Base-by-base conservation (phyloP, 2,329 filamentous ascomycete species). In the Pseudocercospora fuligena region DNA sequence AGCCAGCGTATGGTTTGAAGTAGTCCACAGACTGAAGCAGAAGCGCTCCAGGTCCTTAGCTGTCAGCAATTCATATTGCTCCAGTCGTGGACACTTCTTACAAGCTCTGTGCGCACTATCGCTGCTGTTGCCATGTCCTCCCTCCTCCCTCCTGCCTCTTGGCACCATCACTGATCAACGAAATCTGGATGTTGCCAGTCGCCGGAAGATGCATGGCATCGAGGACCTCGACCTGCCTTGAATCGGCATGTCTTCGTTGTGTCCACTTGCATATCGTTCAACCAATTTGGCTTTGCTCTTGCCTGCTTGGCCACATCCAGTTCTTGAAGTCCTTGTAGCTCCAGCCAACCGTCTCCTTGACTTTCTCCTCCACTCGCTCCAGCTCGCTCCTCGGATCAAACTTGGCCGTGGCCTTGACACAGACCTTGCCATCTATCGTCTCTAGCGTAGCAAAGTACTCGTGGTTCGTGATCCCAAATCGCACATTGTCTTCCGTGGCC, bases 381-480 rank as follows among this genome's bases (percentile, higher is more conserved):
- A 71, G 25, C 23, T 65, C 64, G 25, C 66, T 69, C 14, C 70
- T 69, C 7, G 72, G 66, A 47, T 64, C 70, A 57, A 78, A 76
- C 51, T 68, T 73, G 21, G 72, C 73, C 56, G 74, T 74, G 25
- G 87, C 88, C 73, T 86, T 84, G 0, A 89, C 88, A 72, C 83
- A 88, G 9, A 88, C 75, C 33, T 23, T 83, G 79, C 19, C 89
- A n/a, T 83, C 80, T 23, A 84, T 68, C 19, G 80, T 85, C 78
- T 89, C 86, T 14, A 90, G 73, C 23, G 80, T 82, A 3, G 82
- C 87, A 46, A 78, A 77, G 51, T 86, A 87, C 80, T 85, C 88
- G 9, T 71, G 74, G 51, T 69, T 72, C 14, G 59, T 23, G 9
- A 75, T 69, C 14, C 70, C 64, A 36, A 74, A 62, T 54, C 69